Evolutionary conservation across 2,329 filamentous ascomycete genomes (phyloP), one percentile per base, ranked within the genome.

Genomic region (Beauveria rudraprayagi): DNA sequence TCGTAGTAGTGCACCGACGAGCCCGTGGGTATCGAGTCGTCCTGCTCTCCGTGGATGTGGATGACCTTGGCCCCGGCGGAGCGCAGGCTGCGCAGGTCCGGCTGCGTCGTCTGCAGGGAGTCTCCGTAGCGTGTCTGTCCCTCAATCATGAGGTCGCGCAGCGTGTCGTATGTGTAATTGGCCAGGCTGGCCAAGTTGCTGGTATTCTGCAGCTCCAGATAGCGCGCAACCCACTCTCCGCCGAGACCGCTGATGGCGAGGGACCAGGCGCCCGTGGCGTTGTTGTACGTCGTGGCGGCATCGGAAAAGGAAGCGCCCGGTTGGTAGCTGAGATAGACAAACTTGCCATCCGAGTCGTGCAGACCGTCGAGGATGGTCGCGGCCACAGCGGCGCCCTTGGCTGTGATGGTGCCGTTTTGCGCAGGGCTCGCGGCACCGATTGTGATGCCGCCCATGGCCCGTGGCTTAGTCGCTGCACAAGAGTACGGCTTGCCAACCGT

Each of bases 1-100:
- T 84, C 74, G 16, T 76, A 78, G 73, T 83, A 85, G 66, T 77
- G 79, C 3, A 83, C 76, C 0, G 80, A 83, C 0, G 79, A 81
- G 5, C 75, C 79, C 1, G 81, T 68, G 3, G 81, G 81, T 62
- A 85, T 72, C 14, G 74, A 77, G 19, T 74, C 69, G 67, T 84
- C 82, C 0, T 76, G 78, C 68, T 84, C 81, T 60, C 81, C 81
- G 69, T 84, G 82, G 71, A 77, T 82, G 68, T 83, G 80, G 8
- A 85, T 70, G 10, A 85, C 70, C 68, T 85, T 85, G 50, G 80
- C 81, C 30, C 81, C 82, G 0, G 73, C 66, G 3, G 72, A 62
- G 44, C 79, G 71, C 72, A 83, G 83, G 10, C 72, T 65, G 0
- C 76, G 79, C 0, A 85, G 73, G 63, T 85, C 81, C 0, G 80